A percentile compares a stretch with the other conserved stretches of the same genome.
phyloP scores from a whole-genome alignment of 1,284 basidiomycete genomes.

The Heterobasidion parviporum region DNA sequence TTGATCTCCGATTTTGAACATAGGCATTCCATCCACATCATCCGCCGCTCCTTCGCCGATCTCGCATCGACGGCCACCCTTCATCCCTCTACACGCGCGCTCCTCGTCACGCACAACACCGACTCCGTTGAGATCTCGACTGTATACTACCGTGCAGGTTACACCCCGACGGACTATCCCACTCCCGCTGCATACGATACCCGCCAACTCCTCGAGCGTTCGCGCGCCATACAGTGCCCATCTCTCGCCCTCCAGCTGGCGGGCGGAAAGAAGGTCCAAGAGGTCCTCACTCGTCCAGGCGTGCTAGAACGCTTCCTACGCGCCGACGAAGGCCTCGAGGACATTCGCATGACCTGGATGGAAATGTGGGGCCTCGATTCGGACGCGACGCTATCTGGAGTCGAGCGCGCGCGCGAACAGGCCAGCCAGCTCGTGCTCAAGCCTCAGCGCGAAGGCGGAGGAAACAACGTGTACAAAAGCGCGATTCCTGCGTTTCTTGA shows the following conservation, averaged over 20 bases:
- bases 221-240: conserved; percentile 89
- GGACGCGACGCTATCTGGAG: conserved; percentile 17
- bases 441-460: conserved; percentile 94
- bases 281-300: conserved; percentile 73
- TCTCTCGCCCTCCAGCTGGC: conserved; percentile 88
- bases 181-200: conserved; percentile 55
- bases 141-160: conserved; percentile 85
- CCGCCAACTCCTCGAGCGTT: conserved; percentile 72
- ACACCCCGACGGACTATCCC: conserved; percentile 80
- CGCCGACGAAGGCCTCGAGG: conserved; percentile 32
- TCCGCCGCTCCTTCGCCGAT: conserved; percentile 72
- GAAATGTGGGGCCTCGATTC: conserved; percentile 73
- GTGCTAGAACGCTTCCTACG: conserved; percentile 69
- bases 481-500: conserved; percentile 79
- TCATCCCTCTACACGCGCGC: conserved; percentile 27
- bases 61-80: conserved; percentile 46
- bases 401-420: conserved; percentile 36
- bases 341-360: conserved; percentile 67
- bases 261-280: conserved; percentile 94
- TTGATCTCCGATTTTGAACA: background rate
- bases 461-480: conserved; percentile 89
- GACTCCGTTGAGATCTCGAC: conserved; percentile 59
- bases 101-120: conserved; percentile 27
- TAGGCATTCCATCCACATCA: conserved; percentile 65
- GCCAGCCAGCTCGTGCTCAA: conserved; percentile 76